Evolutionary conservation across 768 basidiomycete genomes (phyloP).

Genomic region (Lentinula aciculospora): DNA sequence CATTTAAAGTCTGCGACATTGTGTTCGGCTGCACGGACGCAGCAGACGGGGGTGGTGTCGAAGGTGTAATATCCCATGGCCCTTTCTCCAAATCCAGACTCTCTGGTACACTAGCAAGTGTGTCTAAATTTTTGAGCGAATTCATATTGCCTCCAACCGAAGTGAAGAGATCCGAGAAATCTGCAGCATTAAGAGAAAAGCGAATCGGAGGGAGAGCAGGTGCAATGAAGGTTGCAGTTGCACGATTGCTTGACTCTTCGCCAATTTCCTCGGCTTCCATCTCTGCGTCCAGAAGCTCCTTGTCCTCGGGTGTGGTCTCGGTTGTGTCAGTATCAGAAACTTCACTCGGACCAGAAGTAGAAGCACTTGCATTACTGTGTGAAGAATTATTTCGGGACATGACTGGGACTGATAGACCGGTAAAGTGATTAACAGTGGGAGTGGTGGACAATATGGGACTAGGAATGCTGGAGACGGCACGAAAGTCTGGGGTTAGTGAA

Average conservation of each 20-base stretch:
- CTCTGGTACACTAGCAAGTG: conserved; percentile 25
- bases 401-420: not conserved
- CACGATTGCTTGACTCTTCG: not conserved
- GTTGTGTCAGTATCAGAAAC: conserved; percentile 1
- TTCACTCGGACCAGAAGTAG: not conserved
- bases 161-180: conserved; percentile 72
- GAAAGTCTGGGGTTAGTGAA: not conserved
- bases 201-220: conserved; percentile 87
- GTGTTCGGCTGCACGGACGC: conserved; percentile 17
- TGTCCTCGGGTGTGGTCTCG: not conserved
- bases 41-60: conserved; percentile 30
- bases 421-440: not conserved
- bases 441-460: not conserved
- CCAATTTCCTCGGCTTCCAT: not conserved
- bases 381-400: not conserved
- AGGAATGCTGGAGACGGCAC: not conserved
- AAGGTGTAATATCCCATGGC: conserved; percentile 16
- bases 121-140: conserved; percentile 40
- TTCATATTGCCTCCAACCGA: conserved; percentile 45
- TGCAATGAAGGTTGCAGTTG: conserved; percentile 74
- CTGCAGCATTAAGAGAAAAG: conserved; percentile 80
- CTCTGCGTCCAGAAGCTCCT: not conserved
- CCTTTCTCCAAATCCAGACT: not conserved
- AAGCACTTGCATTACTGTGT: not conserved
- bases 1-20: conserved; percentile 15